phyloP scores from a whole-genome alignment of 805 yeast genomes.

The Starmerella apicola region DNA sequence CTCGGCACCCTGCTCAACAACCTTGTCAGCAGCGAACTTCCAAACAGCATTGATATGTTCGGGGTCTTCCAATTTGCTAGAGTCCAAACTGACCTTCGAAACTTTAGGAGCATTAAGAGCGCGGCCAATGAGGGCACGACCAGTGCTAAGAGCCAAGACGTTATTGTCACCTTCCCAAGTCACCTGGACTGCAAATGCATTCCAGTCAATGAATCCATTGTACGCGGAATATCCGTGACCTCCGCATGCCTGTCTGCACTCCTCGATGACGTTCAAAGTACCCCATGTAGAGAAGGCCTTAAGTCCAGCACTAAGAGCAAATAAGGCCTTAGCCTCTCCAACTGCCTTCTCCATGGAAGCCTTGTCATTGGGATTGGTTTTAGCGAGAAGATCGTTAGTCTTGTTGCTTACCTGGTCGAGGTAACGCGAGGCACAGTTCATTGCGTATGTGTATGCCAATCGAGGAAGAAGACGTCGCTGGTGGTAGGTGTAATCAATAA shows the following conservation, averaged over 20 bases:
- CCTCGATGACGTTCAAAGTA: conserved; percentile 67
- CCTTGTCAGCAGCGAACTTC: conserved; percentile 28
- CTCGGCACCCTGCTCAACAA: conserved; percentile 27
- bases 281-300: conserved; percentile 88
- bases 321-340: conserved; percentile 57
- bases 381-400: conserved; percentile 34
- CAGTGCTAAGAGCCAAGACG: conserved; percentile 70
- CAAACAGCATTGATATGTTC: conserved; percentile 27
- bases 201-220: conserved; percentile 78
- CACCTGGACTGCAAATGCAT: conserved; percentile 65
- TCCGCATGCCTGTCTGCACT: conserved; percentile 87
- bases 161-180: conserved; percentile 98
- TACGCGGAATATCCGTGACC: conserved; percentile 95
- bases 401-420: conserved; percentile 40
- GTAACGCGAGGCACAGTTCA: conserved; percentile 57
- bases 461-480: conserved; percentile 81
- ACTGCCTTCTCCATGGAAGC: conserved; percentile 38
- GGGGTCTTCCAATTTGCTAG: conserved; percentile 21
- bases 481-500: conserved; percentile 78
- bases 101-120: conserved; percentile 31
- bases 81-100: conserved; percentile 6
- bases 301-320: conserved; percentile 74
- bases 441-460: conserved; percentile 64
- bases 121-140: conserved; percentile 55
- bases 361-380: conserved; percentile 29